A percentile compares a stretch with the other conserved stretches of the same genome.
Conservation (phyloP, 208 protist genomes). For the Trypanosoma lewisi region DNA sequence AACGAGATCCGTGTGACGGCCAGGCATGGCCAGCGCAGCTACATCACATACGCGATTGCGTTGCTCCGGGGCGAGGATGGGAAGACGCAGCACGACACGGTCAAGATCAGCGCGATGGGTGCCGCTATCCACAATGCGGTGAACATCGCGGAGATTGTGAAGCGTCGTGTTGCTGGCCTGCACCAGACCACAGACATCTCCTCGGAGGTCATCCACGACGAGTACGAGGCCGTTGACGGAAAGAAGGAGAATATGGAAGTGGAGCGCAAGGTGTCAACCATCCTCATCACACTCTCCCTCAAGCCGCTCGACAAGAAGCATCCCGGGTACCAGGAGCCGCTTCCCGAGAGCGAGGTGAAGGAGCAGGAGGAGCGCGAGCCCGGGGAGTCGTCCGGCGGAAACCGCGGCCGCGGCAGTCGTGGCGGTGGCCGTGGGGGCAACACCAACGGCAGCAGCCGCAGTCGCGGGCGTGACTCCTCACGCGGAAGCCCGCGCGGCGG, state of each 20-base stretch:
- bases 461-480: conserved; percentile 27
- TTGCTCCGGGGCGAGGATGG: conserved; percentile 84
- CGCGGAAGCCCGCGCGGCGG: conserved; percentile 40
- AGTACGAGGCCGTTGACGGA: too few species aligned
- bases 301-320: too few species aligned
- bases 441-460: conserved; percentile 28
- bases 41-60: conserved; percentile 89
- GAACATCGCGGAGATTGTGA: conserved; percentile 92
- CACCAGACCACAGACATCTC: too few species aligned
- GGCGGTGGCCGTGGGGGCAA: conserved; percentile 24
- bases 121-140: conserved; percentile 89
- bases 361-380: too few species aligned
- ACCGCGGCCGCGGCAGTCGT: background rate
- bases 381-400: background rate
- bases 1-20: conserved; percentile 89
- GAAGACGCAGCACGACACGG: conserved; percentile 76
- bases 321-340: too few species aligned
- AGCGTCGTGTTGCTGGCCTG: conserved; percentile 85
- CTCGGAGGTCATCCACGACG: too few species aligned
- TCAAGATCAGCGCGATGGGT: conserved; percentile 91
- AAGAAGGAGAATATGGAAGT: too few species aligned
- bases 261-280: too few species aligned
- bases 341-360: too few species aligned
- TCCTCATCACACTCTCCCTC: too few species aligned
- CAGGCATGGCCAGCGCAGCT: conserved; percentile 75